phyloP scores from a whole-genome alignment of 2,329 filamentous ascomycete genomes.

The Cordyceps cateniannulata region DNA sequence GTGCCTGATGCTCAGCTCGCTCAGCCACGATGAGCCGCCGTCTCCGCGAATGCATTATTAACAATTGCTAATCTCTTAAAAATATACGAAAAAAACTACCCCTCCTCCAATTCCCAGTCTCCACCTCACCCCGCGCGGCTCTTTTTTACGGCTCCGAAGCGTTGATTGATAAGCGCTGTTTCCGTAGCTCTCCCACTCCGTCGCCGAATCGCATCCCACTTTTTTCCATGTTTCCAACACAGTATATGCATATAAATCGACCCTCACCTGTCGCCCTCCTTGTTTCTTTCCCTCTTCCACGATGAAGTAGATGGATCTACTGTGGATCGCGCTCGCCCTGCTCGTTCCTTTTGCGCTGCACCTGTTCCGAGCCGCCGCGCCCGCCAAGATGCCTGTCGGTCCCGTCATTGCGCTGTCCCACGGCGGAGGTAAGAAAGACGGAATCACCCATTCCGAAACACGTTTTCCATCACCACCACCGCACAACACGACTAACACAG shows the following conservation, averaged over 20 bases:
- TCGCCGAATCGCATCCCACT: neutral
- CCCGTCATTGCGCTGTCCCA: conserved; percentile 44
- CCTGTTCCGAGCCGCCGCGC: neutral
- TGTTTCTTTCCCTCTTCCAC: neutral
- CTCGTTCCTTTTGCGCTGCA: neutral
- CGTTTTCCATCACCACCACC: neutral
- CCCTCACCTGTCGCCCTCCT: neutral
- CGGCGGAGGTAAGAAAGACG: conserved; percentile 33
- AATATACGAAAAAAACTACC: neutral
- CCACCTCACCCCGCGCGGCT: neutral
- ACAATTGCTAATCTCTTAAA: neutral
- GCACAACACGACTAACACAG: too few relatives aligned
- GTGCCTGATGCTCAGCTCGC: too few relatives aligned
- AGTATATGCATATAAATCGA: neutral
- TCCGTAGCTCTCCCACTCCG: neutral
- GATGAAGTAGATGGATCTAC: conserved; percentile 4
- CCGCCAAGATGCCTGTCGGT: conserved; percentile 31
- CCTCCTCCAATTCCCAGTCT: neutral
- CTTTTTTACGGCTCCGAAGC: neutral
- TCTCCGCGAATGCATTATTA: neutral
- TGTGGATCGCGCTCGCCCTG: conserved; percentile 3
- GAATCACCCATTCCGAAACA: neutral
- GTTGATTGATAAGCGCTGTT: neutral
- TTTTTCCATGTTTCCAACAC: neutral
- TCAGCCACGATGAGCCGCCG: too few relatives aligned